These are phyloP conservation scores for Lentinus polychrous DNA, from an alignment of 1,284 basidiomycete genomes.

Conservation along the genomic window DNA sequence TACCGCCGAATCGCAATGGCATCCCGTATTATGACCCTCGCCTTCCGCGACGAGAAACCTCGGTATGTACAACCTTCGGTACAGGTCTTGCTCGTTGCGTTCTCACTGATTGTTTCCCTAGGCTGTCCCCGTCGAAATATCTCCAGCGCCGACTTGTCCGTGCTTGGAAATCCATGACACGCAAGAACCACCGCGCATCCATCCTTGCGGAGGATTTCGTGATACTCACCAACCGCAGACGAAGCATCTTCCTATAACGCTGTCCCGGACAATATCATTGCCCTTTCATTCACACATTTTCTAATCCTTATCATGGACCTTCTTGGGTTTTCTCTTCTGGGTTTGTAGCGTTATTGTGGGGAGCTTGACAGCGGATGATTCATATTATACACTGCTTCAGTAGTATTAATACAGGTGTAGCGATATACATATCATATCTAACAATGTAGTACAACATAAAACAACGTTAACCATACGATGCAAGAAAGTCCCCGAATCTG, in stretches of 20 bases:
- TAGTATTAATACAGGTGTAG: too few relatives aligned
- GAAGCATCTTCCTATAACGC: slow-evolving; percentile 32
- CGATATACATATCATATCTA: too few relatives aligned
- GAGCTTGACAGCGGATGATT: too few relatives aligned
- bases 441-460: too few relatives aligned
- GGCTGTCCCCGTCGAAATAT: slow-evolving; percentile 38
- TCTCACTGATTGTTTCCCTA: slow-evolving; percentile 5
- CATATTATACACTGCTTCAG: too few relatives aligned
- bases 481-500: too few relatives aligned
- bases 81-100: slow-evolving; percentile 9
- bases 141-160: slow-evolving; percentile 50
- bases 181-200: slow-evolving; percentile 44
- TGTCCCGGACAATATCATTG: not conserved
- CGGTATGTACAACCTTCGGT: slow-evolving; percentile 10
- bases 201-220: slow-evolving; percentile 53
- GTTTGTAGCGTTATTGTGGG: too few relatives aligned
- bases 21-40: slow-evolving; percentile 1
- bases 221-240: slow-evolving; percentile 47
- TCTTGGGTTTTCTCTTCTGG: not conserved
- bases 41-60: slow-evolving; percentile 4
- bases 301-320: not conserved
- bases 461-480: too few relatives aligned
- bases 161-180: slow-evolving; percentile 55
- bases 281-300: not conserved
- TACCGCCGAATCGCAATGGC: slow-evolving; percentile 1